phyloP scores from a whole-genome alignment of 2,329 filamentous ascomycete genomes.

The Diaporthe batatas region DNA sequence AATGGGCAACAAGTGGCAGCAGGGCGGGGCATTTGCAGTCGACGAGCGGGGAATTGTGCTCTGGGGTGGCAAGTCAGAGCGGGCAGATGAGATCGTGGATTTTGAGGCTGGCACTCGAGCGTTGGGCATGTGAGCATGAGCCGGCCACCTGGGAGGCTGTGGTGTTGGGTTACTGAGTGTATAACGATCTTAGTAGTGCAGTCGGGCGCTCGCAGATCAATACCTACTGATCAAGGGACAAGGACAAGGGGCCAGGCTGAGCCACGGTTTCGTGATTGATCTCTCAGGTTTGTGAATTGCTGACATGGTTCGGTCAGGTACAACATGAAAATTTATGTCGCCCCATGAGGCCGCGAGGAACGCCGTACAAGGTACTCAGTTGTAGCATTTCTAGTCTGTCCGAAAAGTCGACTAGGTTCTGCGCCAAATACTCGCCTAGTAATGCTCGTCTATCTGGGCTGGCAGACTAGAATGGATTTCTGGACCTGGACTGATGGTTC shows the following conservation, averaged over 20 bases:
- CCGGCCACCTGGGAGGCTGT: neutral
- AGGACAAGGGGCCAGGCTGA: neutral
- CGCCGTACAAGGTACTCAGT: too few relatives aligned
- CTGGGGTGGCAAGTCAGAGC: conserved; percentile 63
- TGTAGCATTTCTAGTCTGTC: neutral
- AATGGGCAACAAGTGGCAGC: conserved; percentile 70
- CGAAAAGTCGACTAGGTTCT: neutral
- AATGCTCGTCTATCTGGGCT: neutral
- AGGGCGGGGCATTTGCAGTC: conserved; percentile 65
- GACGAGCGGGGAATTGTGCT: conserved; percentile 63
- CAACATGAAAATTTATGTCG: neutral
- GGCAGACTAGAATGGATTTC: neutral
- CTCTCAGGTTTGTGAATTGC: neutral
- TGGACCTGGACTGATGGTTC: neutral
- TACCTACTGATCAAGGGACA: neutral
- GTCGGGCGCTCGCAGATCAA: neutral
- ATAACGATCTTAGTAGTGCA: neutral
- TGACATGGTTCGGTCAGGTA: neutral
- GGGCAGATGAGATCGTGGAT: conserved; percentile 65
- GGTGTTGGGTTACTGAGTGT: neutral
- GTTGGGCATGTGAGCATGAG: conserved; percentile 50
- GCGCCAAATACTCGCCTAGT: neutral
- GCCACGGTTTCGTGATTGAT: neutral
- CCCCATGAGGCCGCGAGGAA: neutral
- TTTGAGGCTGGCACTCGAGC: conserved; percentile 61